phyloP scores from a whole-genome alignment of 1,284 basidiomycete genomes.

The Cystobasidium slooffiae region DNA sequence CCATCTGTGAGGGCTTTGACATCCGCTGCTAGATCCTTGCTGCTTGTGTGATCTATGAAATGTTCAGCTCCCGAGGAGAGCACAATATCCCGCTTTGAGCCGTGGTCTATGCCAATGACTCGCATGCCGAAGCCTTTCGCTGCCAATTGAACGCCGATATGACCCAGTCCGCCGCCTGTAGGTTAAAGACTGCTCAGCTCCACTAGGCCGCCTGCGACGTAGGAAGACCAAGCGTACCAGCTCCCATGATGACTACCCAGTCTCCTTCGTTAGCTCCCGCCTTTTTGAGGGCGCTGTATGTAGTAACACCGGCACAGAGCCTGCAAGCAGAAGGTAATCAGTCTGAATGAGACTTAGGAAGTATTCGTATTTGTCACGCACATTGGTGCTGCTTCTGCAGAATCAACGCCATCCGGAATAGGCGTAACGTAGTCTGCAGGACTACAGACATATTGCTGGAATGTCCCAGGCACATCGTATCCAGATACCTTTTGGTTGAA shows the following conservation, averaged over 20 bases:
- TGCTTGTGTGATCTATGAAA: conserved; percentile 42
- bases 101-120: conserved; percentile 44
- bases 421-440: conserved; percentile 52
- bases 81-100: conserved; percentile 39
- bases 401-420: conserved; percentile 53
- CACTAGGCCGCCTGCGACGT: conserved; percentile 5
- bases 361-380: background rate
- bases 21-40: conserved; percentile 34
- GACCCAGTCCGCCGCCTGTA: conserved; percentile 41
- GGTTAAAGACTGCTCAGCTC: no score
- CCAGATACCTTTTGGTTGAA: conserved; percentile 42
- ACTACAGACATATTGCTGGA: conserved; percentile 45
- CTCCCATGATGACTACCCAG: conserved; percentile 37
- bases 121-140: conserved; percentile 37
- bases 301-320: conserved; percentile 37
- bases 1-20: conserved; percentile 42
- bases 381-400: conserved; percentile 51
- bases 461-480: conserved; percentile 47
- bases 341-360: background rate
- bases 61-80: conserved; percentile 37
- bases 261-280: conserved; percentile 15
- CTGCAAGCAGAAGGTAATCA: background rate
- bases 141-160: conserved; percentile 36
- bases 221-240: conserved; percentile 3
- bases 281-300: conserved; percentile 31